Conservation (phyloP, 2,329 filamentous ascomycete species). For the Nemania sp. region DNA sequence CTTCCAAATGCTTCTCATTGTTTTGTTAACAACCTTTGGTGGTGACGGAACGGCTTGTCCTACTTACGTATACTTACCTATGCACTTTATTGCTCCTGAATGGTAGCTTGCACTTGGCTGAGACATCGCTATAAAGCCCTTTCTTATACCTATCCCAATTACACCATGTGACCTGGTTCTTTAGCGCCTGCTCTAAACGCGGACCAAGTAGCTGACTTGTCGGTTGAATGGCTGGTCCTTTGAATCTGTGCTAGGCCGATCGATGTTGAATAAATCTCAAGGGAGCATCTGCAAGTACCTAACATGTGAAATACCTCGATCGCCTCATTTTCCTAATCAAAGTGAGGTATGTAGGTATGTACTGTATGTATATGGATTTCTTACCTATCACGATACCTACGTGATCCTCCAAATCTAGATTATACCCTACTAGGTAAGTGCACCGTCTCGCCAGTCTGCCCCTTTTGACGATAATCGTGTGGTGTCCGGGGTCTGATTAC, state of each 20-base stretch:
- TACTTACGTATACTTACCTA: too few species aligned
- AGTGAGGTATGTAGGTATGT: neutral
- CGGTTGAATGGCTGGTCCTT: neutral
- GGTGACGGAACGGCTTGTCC: too few species aligned
- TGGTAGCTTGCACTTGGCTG: neutral
- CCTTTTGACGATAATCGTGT: conserved; percentile 22
- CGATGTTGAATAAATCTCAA: neutral
- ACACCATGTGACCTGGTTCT: conserved; percentile 18
- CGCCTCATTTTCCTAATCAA: neutral
- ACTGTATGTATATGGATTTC: neutral
- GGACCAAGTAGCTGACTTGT: neutral
- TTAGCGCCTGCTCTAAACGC: conserved; percentile 23
- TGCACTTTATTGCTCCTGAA: neutral
- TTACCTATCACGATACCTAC: neutral
- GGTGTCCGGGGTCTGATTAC: conserved; percentile 21
- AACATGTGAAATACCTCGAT: neutral
- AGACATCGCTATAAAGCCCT: conserved; percentile 19
- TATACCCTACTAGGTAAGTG: neutral
- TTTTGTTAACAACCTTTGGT: neutral
- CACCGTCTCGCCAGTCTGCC: conserved; percentile 9
- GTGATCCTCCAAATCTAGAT: neutral
- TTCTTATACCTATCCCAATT: neutral
- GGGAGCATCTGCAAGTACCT: neutral
- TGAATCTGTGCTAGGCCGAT: neutral
- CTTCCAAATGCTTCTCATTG: conserved; percentile 27